Conservation (phyloP, 2,329 filamentous ascomycete species). For the Paraphaeosphaeria sporulosa region DNA sequence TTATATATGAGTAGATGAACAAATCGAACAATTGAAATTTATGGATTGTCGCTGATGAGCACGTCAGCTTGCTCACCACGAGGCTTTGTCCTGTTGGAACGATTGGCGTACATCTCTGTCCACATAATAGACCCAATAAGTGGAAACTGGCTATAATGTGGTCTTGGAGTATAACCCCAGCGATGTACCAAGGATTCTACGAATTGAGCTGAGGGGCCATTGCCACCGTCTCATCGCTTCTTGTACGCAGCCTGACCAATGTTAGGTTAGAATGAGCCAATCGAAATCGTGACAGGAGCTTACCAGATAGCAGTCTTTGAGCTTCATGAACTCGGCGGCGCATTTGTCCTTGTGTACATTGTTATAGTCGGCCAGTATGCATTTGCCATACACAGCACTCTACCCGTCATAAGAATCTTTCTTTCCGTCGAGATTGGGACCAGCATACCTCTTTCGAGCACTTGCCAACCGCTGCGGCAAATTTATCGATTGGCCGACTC, state of each 20-base stretch:
- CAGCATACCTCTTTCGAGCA: slow-evolving; percentile 70
- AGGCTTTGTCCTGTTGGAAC: not conserved
- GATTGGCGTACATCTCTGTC: not conserved
- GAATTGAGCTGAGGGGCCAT: not conserved
- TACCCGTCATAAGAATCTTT: slow-evolving; percentile 47
- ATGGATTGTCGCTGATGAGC: not conserved
- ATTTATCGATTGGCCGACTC: slow-evolving; percentile 72
- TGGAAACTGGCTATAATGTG: not conserved
- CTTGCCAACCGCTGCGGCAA: slow-evolving; percentile 70
- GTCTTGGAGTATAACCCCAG: not conserved
- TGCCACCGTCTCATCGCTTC: slow-evolving; percentile 29
- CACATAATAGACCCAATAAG: no score
- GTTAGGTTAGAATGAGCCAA: not conserved
- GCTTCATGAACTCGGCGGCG: slow-evolving; percentile 77
- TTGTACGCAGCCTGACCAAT: slow-evolving; percentile 37
- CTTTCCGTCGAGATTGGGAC: not conserved
- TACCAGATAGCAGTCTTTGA: slow-evolving; percentile 91
- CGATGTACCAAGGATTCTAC: not conserved
- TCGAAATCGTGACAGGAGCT: slow-evolving; percentile 29
- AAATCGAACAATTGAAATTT: slow-evolving; percentile 1
- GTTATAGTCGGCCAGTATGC: slow-evolving; percentile 88
- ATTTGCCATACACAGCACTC: slow-evolving; percentile 89
- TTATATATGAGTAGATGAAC: not conserved
- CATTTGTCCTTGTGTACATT: slow-evolving; percentile 92
- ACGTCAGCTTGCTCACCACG: not conserved